Percentiles rank a stretch among this genome's conserved stretches.
Conservation (phyloP, 2,329 filamentous ascomycete genomes). For the Aspergillus brunneoviolaceus region DNA sequence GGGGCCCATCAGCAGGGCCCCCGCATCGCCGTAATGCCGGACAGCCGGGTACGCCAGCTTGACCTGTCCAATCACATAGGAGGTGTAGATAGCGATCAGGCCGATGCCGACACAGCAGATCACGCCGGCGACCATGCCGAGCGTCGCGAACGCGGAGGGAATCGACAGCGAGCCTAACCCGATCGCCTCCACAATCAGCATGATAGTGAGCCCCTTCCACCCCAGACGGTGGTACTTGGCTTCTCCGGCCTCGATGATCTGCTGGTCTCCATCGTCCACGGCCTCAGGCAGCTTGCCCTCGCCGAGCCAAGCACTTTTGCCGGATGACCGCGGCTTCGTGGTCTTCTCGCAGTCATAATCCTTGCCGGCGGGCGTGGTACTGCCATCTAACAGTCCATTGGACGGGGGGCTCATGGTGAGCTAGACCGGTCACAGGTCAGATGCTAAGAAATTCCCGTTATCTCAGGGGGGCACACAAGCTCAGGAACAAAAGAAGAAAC, state of each 20-base stretch:
- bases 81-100: constrained; percentile 42
- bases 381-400: not conserved
- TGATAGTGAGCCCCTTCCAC: constrained; percentile 52
- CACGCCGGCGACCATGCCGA: constrained; percentile 48
- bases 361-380: not conserved
- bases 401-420: not conserved
- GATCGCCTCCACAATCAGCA: constrained; percentile 52
- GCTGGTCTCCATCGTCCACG: not conserved
- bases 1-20: constrained; percentile 42
- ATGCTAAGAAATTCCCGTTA: not conserved
- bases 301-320: not conserved
- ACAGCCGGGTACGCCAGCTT: constrained; percentile 38
- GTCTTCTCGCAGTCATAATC: not conserved
- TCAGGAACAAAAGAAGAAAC: not conserved
- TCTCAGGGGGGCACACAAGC: not conserved
- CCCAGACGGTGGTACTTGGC: constrained; percentile 34
- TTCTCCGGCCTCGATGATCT: not conserved
- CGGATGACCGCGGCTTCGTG: not conserved
- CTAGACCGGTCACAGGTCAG: not conserved
- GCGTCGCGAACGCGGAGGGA: constrained; percentile 44
- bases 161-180: constrained; percentile 48
- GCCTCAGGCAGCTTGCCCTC: not conserved
- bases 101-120: constrained; percentile 42
- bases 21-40: constrained; percentile 46
- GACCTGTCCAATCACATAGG: constrained; percentile 42